Evolutionary conservation across 345 rosid genomes (phyloP), one percentile per base, ranked within the genome.

Genomic region (Dovyalis caffra): DNA sequence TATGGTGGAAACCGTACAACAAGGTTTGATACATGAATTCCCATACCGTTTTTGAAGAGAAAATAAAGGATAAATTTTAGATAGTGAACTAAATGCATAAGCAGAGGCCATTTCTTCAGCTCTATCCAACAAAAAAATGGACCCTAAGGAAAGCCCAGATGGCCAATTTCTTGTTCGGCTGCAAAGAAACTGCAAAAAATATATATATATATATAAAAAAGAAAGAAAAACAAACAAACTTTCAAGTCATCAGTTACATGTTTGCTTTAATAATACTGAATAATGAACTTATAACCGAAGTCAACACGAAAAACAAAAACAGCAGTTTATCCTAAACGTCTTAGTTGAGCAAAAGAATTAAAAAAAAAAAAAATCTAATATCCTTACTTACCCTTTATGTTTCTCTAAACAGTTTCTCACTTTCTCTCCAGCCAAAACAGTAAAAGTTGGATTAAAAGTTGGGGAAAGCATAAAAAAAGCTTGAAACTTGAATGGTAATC

Each of bases 61-160:
- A 45, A 77, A 38, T 20, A 85, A 72, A 6, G 84, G 56, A 34
- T 84, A 75, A 34, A 84, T 49, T 71, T 86, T 86, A 34, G 87
- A 78, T 71, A 83, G 70, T 57, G 87, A 80, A 76, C 86, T 72
- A 37, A 83, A 75, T 6, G 82, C 70, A 73, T 63, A 76, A 72
- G 85, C 68, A 61, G 81, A 81, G 26, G 83, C 89, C 89, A 88
- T 88, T 56, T 57, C 68, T 77, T 68, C 45, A 69, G 33, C 34
- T 53, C 37, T 14, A 32, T 11, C 23, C 45, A 43, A 45, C 6
- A 56, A 33, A 38, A n/a, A 28, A n/a, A 31, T 20, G 53, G 10
- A 66, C 16, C 56, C 32, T 15, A 15, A 18, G 1, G 5, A 33
- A 72, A 21, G 9, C 47, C 18, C 47, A 43, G 47, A 43, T 11